Evolutionary conservation across 2,329 filamentous ascomycete species (phyloP), one percentile per base, ranked within the genome.

Genomic region (Fusarium cicatricum): DNA sequence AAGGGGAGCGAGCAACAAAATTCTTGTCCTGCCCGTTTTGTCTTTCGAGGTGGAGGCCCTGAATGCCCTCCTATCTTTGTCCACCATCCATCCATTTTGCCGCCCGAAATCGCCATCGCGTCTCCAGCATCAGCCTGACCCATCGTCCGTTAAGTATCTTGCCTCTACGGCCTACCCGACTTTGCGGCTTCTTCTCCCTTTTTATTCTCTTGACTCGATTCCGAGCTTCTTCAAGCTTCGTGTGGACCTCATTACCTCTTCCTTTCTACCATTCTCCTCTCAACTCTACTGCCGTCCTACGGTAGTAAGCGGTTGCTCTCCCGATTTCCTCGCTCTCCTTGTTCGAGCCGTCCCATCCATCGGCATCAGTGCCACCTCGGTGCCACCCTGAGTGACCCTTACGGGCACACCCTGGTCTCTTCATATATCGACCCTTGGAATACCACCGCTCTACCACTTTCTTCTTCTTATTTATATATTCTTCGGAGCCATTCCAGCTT

Each of bases 351-450:
- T 50, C 50, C 42, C 36, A 49, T 33, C 40, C 52, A 43, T 59
- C 51, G 6, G 29, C 60, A 40, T 52, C 29, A 56, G 60, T 60
- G 46, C 55, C 54, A 63, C 59, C 46, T 44, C 12, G 43, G 60
- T 63, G 44, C 46, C 47, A 58, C 44, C n/a, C 31, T 49, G 44
- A 50, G 49, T 47, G 40, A 42, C 38, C 37, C 17, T 17, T 31
- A 36, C 31, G 15, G n/a, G 38, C 39, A 33, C 17, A 58, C 44
- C 55, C 55, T 61, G 37, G 60, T 53, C 55, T 48, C 21, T 33
- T 51, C 55, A 57, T 64, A 64, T 57, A 63, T 49, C 47, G 37
- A 38, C 41, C 43, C 32, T 64, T 64, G 43, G 60, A 43, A 50
- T 44, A 64, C 47, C 10, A 14, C 29, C 33, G 42, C 51, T 61